Evolutionary conservation across 352 stramenopile genomes (phyloP).

Genomic region (Phytophthora tubulina): DNA sequence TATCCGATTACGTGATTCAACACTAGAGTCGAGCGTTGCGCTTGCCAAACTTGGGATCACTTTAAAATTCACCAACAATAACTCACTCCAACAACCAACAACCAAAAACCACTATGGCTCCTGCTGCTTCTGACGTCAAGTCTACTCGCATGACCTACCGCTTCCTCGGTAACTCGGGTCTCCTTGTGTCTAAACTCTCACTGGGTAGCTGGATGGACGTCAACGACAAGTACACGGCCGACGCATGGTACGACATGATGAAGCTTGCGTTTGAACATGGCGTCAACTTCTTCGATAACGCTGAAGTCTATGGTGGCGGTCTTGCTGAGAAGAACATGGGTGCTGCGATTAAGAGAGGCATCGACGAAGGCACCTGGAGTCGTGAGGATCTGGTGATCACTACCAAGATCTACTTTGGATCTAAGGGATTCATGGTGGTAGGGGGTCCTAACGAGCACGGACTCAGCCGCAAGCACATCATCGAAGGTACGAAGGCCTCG

Average conservation of each 20-base stretch:
- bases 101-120: background rate
- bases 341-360: conserved; percentile 43
- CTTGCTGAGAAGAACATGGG: conserved; percentile 48
- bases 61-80: background rate
- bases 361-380: conserved; percentile 27
- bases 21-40: too few relatives aligned
- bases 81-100: background rate
- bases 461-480: conserved; percentile 53
- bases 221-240: conserved; percentile 20
- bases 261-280: conserved; percentile 41
- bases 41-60: too few relatives aligned
- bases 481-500: conserved; percentile 51
- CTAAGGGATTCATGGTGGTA: background rate
- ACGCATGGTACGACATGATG: conserved; percentile 45
- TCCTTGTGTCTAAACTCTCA: conserved; percentile 50
- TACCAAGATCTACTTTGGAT: conserved; percentile 67
- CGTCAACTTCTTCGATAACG: conserved; percentile 68
- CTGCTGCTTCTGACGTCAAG: background rate
- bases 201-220: conserved; percentile 45
- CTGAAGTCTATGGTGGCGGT: conserved; percentile 42
- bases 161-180: background rate
- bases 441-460: conserved; percentile 34
- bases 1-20: too few relatives aligned
- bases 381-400: conserved; percentile 63
- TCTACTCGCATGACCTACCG: background rate